Base-by-base conservation (phyloP, 805 yeast species). In the Ogataea neopini region DNA sequence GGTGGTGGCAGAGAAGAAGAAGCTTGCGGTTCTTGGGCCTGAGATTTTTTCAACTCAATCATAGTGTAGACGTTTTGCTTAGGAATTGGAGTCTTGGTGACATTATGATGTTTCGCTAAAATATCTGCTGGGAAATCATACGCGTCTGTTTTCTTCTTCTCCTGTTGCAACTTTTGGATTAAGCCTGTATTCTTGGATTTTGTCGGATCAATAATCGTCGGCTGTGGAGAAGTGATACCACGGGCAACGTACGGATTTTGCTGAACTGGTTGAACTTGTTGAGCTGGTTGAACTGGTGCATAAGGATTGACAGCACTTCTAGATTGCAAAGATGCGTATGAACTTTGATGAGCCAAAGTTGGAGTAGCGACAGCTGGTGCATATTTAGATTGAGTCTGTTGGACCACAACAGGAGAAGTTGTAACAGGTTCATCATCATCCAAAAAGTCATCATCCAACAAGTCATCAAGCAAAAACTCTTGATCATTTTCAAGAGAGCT, bases 41-140 rank as follows among this genome's bases (percentile, higher is more conserved):
- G 54, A 6, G 26, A 19, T 32, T 48, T 55, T 34, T 44, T 43
- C 15, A 47, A 40, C 50, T 65, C 69, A 10, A 63, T 47, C 42
- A 49, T 46, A 2, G 68, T 59, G 44, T 66, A 66, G 13, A 66
- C 57, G 41, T 56, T 65, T 26, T 55, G 50, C 41, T 59, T 56
- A 44, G 57, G 69, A 23, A 54, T 64, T 44, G 61, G 78, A 38
- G 62, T 75, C 52, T 53, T 75, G 57, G 58, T 77, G 68, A 62
- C 72, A 52, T 48, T 69, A 35, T 54, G 50, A 23, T 58, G 71
- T 18, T 68, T 71, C 1, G 75, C 67, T 10, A 84, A 66, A 37
- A 86, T 61, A 38, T 73, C 80, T 17, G 71, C 67, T 1, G 92
- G 92, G 58, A 86, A 84, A 59, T 86, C 94, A 56, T 84, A 86